These are phyloP conservation scores for Reticulascus tulasneorum DNA, from an alignment of 2,329 filamentous ascomycete species.

Conservation along the genomic window DNA sequence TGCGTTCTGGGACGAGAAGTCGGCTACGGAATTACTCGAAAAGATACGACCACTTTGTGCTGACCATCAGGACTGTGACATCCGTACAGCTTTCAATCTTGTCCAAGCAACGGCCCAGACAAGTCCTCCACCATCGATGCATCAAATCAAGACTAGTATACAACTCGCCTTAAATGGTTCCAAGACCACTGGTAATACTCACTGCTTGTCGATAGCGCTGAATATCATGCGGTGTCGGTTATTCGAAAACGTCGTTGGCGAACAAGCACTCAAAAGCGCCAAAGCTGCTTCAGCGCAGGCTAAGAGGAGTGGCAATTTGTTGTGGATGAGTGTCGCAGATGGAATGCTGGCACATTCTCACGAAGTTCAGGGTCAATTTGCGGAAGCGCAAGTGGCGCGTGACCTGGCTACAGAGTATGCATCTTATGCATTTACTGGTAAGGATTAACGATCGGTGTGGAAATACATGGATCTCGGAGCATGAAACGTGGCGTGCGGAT, in stretches of 20 bases:
- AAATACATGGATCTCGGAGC: not conserved
- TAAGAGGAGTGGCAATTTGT: conserved; percentile 62
- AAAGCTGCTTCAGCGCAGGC: conserved; percentile 66
- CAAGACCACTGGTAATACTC: conserved; percentile 66
- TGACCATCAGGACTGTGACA: conserved; percentile 67
- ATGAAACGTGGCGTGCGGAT: conserved; percentile 10
- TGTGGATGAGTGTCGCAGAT: conserved; percentile 79
- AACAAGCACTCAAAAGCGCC: conserved; percentile 74
- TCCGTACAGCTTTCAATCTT: conserved; percentile 74
- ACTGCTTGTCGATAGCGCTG: conserved; percentile 78
- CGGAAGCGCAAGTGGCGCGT: conserved; percentile 36
- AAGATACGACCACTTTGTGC: conserved; percentile 64
- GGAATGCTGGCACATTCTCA: conserved; percentile 73
- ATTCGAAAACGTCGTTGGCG: conserved; percentile 77
- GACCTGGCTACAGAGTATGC: conserved; percentile 39
- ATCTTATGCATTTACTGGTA: conserved; percentile 35
- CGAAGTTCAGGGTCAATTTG: conserved; percentile 64
- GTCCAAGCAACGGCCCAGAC: conserved; percentile 65
- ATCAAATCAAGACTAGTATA: conserved; percentile 75
- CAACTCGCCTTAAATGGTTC: conserved; percentile 68
- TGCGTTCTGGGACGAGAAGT: conserved; percentile 50
- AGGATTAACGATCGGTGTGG: conserved; percentile 8
- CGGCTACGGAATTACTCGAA: conserved; percentile 59
- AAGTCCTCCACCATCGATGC: conserved; percentile 61
- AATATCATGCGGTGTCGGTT: conserved; percentile 81